A percentile compares a stretch with the other conserved stretches of the same genome.
These are phyloP conservation scores for Aspergillus haitiensis DNA, from an alignment of 495 filamentous ascomycete species.

Conservation along the genomic window DNA sequence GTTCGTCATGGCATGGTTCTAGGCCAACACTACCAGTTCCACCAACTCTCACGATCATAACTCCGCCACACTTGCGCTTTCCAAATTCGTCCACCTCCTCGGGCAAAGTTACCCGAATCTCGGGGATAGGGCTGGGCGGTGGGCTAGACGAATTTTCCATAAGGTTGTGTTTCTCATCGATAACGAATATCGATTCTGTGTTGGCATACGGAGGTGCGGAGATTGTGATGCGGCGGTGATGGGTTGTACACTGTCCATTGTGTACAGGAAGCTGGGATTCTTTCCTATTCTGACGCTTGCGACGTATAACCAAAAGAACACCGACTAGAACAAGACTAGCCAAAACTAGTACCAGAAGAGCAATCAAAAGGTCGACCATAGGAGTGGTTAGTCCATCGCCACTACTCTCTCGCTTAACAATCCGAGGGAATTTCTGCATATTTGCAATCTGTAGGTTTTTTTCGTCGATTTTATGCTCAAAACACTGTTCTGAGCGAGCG, in stretches of 20 bases:
- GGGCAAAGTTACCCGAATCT: conserved; percentile 98
- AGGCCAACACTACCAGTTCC: conserved; percentile 81
- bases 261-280: conserved; percentile 59
- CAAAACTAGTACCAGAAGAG: conserved; percentile 73
- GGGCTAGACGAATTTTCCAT: conserved; percentile 72
- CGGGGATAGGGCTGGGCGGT: conserved; percentile 82
- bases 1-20: conserved; percentile 77
- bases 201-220: conserved; percentile 54
- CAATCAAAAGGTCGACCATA: conserved; percentile 73
- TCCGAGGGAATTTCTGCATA: conserved; percentile 50
- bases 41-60: conserved; percentile 90
- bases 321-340: conserved; percentile 64
- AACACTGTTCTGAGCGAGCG: neutral
- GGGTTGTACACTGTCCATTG: conserved; percentile 53
- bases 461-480: conserved; percentile 20
- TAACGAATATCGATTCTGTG: conserved; percentile 67
- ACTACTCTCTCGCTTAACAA: conserved; percentile 51
- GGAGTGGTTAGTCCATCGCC: conserved; percentile 49
- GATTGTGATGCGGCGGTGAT: conserved; percentile 69
- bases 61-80: conserved; percentile 76
- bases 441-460: conserved; percentile 14
- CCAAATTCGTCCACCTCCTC: conserved; percentile 88
- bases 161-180: conserved; percentile 70
- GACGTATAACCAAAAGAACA: conserved; percentile 68
- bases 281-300: conserved; percentile 54